Conservation (phyloP, 495 filamentous ascomycete genomes). For the Mycothermus thermophilus region DNA sequence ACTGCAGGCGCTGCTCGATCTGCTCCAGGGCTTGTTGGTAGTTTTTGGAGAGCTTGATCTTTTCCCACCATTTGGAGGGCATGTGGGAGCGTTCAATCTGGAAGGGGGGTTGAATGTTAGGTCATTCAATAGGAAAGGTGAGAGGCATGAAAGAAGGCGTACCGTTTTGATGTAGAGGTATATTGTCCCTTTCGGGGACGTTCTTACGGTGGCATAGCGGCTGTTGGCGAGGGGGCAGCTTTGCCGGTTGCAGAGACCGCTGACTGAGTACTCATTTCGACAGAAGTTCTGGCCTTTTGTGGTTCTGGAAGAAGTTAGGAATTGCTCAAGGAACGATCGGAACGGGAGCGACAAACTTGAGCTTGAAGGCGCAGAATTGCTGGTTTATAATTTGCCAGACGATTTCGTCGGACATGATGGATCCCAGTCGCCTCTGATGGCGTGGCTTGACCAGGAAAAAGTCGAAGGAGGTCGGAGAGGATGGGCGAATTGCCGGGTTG, state of each 20-base stretch:
- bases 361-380: constrained; percentile 92
- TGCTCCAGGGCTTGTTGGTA: constrained; percentile 74
- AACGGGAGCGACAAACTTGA: constrained; percentile 51
- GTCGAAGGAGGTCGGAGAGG: not conserved
- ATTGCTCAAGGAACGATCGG: constrained; percentile 8
- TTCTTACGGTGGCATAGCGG: constrained; percentile 86
- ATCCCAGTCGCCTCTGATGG: too few relatives aligned
- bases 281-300: constrained; percentile 91
- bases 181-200: constrained; percentile 62
- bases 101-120: not conserved
- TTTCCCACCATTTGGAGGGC: constrained; percentile 89
- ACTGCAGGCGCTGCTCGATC: constrained; percentile 76
- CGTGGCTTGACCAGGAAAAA: too few relatives aligned
- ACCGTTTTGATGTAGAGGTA: constrained; percentile 98
- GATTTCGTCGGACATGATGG: constrained; percentile 68
- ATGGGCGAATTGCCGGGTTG: not conserved
- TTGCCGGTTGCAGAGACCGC: constrained; percentile 86
- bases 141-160: too few relatives aligned
- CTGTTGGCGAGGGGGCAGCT: constrained; percentile 92
- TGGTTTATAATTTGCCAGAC: constrained; percentile 59
- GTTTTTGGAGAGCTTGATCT: constrained; percentile 77
- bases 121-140: constrained; percentile 3
- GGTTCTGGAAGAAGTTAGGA: constrained; percentile 39
- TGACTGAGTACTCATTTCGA: constrained; percentile 71
- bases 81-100: constrained; percentile 66